Percentiles rank a stretch among this genome's conserved stretches.
These are phyloP conservation scores for Beauveria australis DNA, from an alignment of 2,329 filamentous ascomycete genomes.

Conservation along the genomic window DNA sequence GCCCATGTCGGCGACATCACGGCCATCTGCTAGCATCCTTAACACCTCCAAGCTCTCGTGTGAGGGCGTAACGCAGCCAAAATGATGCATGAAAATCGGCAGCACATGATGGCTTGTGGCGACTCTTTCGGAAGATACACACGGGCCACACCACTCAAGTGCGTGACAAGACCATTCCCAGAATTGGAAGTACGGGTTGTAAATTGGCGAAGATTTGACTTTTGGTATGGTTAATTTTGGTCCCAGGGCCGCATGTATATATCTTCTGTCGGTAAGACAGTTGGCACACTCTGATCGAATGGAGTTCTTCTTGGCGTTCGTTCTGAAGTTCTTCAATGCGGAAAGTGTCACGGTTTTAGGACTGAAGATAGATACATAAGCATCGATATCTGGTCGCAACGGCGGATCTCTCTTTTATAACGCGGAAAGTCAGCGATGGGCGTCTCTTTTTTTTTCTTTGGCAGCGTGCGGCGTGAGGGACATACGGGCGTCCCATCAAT, in stretches of 20 bases:
- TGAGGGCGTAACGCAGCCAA: slow-evolving; percentile 62
- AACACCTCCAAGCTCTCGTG: slow-evolving; percentile 58
- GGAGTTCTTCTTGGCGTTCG: slow-evolving; percentile 58
- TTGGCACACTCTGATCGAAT: slow-evolving; percentile 48
- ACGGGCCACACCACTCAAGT: slow-evolving; percentile 58
- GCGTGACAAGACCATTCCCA: slow-evolving; percentile 57
- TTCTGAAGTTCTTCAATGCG: slow-evolving; percentile 52
- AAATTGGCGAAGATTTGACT: slow-evolving; percentile 33
- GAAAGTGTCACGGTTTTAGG: slow-evolving; percentile 51
- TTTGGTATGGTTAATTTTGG: slow-evolving; percentile 36
- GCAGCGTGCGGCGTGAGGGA: not conserved
- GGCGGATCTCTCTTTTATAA: slow-evolving; percentile 36
- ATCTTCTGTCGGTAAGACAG: slow-evolving; percentile 46
- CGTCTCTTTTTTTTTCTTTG: not conserved
- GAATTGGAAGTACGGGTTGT: slow-evolving; percentile 61
- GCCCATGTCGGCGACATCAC: slow-evolving; percentile 56
- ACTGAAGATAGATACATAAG: slow-evolving; percentile 60
- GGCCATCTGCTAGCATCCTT: slow-evolving; percentile 43
- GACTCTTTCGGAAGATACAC: slow-evolving; percentile 40
- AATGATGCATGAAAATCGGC: slow-evolving; percentile 70
- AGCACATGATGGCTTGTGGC: slow-evolving; percentile 58
- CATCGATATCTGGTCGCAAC: slow-evolving; percentile 48
- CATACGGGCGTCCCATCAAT: slow-evolving; percentile 27
- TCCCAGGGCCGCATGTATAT: slow-evolving; percentile 36
- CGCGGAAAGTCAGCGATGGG: not conserved